phyloP scores from a whole-genome alignment of 768 basidiomycete species.

The Boletus rubropictus region DNA sequence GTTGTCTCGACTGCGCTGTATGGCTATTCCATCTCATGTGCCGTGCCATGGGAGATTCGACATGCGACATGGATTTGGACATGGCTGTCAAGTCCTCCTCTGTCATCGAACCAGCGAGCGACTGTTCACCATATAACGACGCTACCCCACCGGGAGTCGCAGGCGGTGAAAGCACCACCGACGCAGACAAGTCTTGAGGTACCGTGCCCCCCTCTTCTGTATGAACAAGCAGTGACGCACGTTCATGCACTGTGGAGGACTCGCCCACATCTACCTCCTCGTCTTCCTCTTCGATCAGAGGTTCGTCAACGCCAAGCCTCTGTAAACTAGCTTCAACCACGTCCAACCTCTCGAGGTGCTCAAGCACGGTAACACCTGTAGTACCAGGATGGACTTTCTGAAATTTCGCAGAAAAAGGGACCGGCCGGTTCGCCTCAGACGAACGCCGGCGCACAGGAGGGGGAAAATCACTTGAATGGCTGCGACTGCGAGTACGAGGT shows the following conservation, averaged over 20 bases:
- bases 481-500: conserved; percentile 51
- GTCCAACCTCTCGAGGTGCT: conserved; percentile 81
- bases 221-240: conserved; percentile 22
- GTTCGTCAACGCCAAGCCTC: conserved; percentile 59
- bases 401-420: conserved; percentile 81
- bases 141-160: conserved; percentile 48
- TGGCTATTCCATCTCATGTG: conserved; percentile 35
- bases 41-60: conserved; percentile 44
- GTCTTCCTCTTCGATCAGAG: conserved; percentile 45
- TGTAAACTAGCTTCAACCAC: conserved; percentile 76
- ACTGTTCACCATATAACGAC: conserved; percentile 52
- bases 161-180: conserved; percentile 49
- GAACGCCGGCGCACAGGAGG: conserved; percentile 63
- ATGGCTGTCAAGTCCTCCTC: conserved; percentile 69
- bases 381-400: conserved; percentile 79
- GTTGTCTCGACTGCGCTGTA: conserved; percentile 22
- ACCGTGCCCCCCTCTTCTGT: conserved; percentile 23
- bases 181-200: conserved; percentile 25
- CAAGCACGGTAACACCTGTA: conserved; percentile 79
- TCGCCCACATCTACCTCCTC: conserved; percentile 63
- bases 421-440: conserved; percentile 62
- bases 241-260: conserved; percentile 26
- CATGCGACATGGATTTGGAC: conserved; percentile 72
- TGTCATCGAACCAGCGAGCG: conserved; percentile 49
- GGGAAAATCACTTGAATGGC: conserved; percentile 61